Base-by-base conservation (phyloP, 768 basidiomycete genomes). In the Solioccasus polychromus region DNA sequence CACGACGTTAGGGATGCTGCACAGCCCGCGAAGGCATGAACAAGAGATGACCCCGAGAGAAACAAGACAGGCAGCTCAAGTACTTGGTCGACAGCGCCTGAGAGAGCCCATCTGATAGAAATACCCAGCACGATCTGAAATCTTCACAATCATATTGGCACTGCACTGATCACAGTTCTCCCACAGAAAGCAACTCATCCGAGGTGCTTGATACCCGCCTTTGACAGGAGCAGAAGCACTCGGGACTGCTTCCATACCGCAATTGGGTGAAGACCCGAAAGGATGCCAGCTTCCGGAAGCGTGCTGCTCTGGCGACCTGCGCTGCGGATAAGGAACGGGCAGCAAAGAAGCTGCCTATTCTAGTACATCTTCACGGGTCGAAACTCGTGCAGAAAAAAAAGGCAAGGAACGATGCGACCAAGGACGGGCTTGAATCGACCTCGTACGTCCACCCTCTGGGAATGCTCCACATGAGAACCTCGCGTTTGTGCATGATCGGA, bases 1-100 rank as follows among this genome's bases (percentile, higher is more conserved):
- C 93, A 92, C 85, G 82, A 90, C 23, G 73, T 69, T 42, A 88
- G 67, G 65, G 90, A 90, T 20, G 74, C 76, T 9, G 85, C 70
- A 38, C 90, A 88, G 31, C 88, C 85, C 12, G 78, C 57, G 55
- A 90, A 85, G 7, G 84, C 18, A 52, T 39, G 45, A 52, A 30
- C 24, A 34, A 20, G 42, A 18, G 42, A 53, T 18, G 20, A 22
- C n/a, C 18, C 25, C 41, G 32, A 30, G 26, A 39, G 35, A 23
- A 19, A 22, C 20, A 12, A 32, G 35, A 45, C 14, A 17, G 35
- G 20, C 5, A 39, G 45, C 28, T 24, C 19, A 34, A 38, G 30
- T 26, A 31, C 29, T 39, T 24, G 20, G 26, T 39, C 29, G 42
- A 50, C 22, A n/a, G 14, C 24, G n/a, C n/a, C 37, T 17, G 5